Evolutionary conservation across 2,329 filamentous ascomycete species (phyloP).

Genomic region (Curvularia spicifera): DNA sequence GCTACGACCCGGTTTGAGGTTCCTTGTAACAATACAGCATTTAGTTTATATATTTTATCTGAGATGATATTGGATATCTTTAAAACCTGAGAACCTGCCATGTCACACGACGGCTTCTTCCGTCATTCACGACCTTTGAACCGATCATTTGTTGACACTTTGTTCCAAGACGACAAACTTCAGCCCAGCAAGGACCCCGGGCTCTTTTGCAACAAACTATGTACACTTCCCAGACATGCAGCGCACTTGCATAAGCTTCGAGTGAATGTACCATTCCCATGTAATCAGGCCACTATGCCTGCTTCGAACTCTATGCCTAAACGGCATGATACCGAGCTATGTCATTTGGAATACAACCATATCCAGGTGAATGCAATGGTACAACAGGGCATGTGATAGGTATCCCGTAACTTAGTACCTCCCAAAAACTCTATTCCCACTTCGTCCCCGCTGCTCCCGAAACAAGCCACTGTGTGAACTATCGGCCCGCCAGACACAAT

Average conservation of each 20-base stretch:
- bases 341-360: not conserved
- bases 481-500: not conserved
- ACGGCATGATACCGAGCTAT: not conserved
- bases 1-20: not conserved
- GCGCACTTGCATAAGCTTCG: not conserved
- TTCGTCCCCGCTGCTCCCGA: not conserved
- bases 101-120: not conserved
- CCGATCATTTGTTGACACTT: not conserved
- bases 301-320: not conserved
- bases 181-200: not conserved
- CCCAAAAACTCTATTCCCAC: not conserved
- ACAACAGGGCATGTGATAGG: not conserved
- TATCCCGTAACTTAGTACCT: not conserved
- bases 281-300: not conserved
- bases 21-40: not conserved
- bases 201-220: not conserved
- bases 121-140: not conserved
- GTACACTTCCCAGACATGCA: not conserved
- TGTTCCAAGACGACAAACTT: not conserved
- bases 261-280: not conserved
- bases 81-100: not conserved
- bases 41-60: not conserved
- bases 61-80: not conserved
- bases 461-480: not conserved
- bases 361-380: not conserved